Conservation (phyloP, 805 yeast genomes). For the Suhomyces sp. region DNA sequence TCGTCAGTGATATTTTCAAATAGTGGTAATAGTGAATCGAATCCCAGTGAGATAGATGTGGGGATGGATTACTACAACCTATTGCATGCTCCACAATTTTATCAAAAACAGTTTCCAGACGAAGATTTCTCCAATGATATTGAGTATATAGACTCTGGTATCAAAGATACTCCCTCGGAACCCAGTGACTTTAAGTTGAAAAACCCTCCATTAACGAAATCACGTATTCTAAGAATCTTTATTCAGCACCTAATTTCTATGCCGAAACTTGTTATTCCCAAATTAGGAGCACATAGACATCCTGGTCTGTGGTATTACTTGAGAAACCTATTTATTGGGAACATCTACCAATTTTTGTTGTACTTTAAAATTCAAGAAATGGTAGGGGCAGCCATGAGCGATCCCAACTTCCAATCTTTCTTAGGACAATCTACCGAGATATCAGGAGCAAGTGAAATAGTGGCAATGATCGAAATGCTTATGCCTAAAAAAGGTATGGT, state of each 20-base stretch:
- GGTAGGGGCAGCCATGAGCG: constrained; percentile 15
- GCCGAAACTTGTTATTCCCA: constrained; percentile 37
- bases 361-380: constrained; percentile 28
- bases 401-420: constrained; percentile 5
- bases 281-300: constrained; percentile 37
- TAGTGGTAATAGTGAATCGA: constrained; percentile 1
- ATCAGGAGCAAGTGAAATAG: constrained; percentile 1
- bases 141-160: constrained; percentile 15
- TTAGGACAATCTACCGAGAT: constrained; percentile 4
- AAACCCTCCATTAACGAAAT: constrained; percentile 23
- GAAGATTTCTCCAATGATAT: constrained; percentile 33
- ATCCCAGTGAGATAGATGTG: constrained; percentile 11
- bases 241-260: constrained; percentile 26
- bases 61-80: constrained; percentile 20
- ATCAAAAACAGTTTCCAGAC: constrained; percentile 28
- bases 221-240: constrained; percentile 26
- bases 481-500: constrained; percentile 12
- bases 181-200: constrained; percentile 17
- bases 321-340: constrained; percentile 32
- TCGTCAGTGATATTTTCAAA: constrained; percentile 4
- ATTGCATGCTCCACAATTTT: constrained; percentile 26
- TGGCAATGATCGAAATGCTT: constrained; percentile 14
- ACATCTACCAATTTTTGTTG: constrained; percentile 28
- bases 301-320: constrained; percentile 42
- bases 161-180: constrained; percentile 5